These are phyloP conservation scores for Basipetospora chlamydospora DNA, from an alignment of 2,329 filamentous ascomycete species.

Conservation along the genomic window DNA sequence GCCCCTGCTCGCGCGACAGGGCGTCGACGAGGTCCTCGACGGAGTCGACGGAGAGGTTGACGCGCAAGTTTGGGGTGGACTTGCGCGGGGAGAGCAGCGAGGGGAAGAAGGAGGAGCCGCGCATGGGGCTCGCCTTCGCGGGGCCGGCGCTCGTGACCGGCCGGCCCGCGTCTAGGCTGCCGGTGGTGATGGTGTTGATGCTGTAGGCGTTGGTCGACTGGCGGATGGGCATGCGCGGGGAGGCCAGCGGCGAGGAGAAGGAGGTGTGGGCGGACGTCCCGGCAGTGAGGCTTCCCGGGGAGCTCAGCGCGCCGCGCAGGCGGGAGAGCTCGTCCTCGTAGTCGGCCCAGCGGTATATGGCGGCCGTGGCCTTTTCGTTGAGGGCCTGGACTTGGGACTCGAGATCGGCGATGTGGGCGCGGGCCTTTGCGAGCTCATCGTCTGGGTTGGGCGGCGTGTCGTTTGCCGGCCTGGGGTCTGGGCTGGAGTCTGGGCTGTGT, in stretches of 20 bases:
- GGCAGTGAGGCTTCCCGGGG: constrained; percentile 6
- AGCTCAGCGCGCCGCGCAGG: constrained; percentile 29
- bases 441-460: neutral
- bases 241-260: constrained; percentile 5
- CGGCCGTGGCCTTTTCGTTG: constrained; percentile 54
- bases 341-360: constrained; percentile 54
- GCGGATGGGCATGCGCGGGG: no score
- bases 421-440: constrained; percentile 35
- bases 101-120: constrained; percentile 18
- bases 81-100: constrained; percentile 30
- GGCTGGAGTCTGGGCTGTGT: neutral
- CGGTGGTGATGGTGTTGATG: constrained; percentile 7
- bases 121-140: constrained; percentile 15
- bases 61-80: constrained; percentile 24
- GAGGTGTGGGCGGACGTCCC: no score
- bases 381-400: constrained; percentile 56
- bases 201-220: constrained; percentile 2
- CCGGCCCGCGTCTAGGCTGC: constrained; percentile 11
- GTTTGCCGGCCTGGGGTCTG: neutral
- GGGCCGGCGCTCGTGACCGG: constrained; percentile 10
- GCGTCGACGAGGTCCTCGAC: constrained; percentile 44
- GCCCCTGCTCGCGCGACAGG: constrained; percentile 49
- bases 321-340: constrained; percentile 64
- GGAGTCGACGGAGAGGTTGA: constrained; percentile 11
- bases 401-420: constrained; percentile 51